Conservation (phyloP, 305 asterid genomes). For the Fraxinus angustifolia region DNA sequence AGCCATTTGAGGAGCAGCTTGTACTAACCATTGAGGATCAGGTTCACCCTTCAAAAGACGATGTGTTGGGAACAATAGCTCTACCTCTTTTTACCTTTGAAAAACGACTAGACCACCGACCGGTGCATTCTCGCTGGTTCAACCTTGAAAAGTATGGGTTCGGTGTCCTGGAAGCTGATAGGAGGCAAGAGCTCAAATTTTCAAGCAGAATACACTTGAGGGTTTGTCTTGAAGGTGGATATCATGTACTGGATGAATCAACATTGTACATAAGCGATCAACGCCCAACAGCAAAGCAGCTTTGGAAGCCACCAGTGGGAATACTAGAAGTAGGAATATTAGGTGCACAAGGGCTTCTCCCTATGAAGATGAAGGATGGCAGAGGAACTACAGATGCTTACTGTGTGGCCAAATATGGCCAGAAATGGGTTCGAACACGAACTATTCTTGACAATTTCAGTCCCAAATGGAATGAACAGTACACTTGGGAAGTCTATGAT, state of each 20-base stretch:
- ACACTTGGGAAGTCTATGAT: slow-evolving; percentile 63
- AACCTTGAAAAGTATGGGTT: slow-evolving; percentile 49
- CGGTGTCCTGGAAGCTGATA: slow-evolving; percentile 38
- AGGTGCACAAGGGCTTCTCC: slow-evolving; percentile 49
- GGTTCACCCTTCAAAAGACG: slow-evolving; percentile 46
- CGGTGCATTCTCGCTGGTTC: slow-evolving; percentile 51
- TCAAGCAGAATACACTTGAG: slow-evolving; percentile 47
- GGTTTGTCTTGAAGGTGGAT: slow-evolving; percentile 59
- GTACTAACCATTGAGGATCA: slow-evolving; percentile 46
- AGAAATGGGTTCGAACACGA: slow-evolving; percentile 57
- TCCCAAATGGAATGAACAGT: slow-evolving; percentile 62
- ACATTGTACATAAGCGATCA: slow-evolving; percentile 53
- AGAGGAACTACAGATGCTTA: slow-evolving; percentile 54
- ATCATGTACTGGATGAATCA: slow-evolving; percentile 56
- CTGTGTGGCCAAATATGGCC: slow-evolving; percentile 56
- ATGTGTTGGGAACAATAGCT: slow-evolving; percentile 36
- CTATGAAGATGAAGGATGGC: slow-evolving; percentile 56
- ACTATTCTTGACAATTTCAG: slow-evolving; percentile 45
- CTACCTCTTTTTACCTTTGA: slow-evolving; percentile 40
- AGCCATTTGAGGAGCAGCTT: slow-evolving; percentile 57
- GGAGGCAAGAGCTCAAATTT: slow-evolving; percentile 42
- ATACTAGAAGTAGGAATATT: slow-evolving; percentile 50
- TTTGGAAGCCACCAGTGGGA: slow-evolving; percentile 56
- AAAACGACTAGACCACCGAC: slow-evolving; percentile 52
- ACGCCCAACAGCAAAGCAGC: slow-evolving; percentile 55